Evolutionary conservation across 805 yeast genomes (phyloP), one percentile per base, ranked within the genome.

Genomic region (Ogataea wickerhamii): DNA sequence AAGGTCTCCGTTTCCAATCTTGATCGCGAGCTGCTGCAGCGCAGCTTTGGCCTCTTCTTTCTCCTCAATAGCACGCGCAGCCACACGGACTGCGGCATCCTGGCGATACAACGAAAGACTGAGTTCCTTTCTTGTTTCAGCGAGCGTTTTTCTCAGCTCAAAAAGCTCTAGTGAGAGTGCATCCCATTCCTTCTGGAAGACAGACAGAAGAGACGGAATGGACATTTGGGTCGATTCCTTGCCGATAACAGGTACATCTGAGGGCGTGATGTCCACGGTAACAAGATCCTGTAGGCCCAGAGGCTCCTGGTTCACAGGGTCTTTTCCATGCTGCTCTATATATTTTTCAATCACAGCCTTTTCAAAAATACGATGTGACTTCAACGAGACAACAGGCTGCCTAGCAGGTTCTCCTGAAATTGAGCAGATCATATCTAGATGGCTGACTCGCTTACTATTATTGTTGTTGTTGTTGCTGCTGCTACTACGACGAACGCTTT

Each of bases 141-240:
- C 74, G 26, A 88, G 67, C 49, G 83, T 87, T 55, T 85, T 83
- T 43, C 93, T 71, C 45, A 89, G 64, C 27, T 79, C 74, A 53
- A 87, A 87, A 16, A 83, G 70, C 53, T 91, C 97, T 36, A 89
- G 64, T 20, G 91, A 85, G 30, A 86, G 57, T 0, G 96, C 76
- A 55, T 89, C 97, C 88, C 94, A 89, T 60, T 88, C 96, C 43
- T 81, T 78, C 56, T 89, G 96, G 45, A 89, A 76, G 2, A 83
- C 67, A 2, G 86, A 69, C 35, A 89, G 66, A 50, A 89, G 61
- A 4, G 85, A 69, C 0, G 98, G 98, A 21, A 89, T 85, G 0
- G 94, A 83, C 17, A 80, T 74, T 11, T 47, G 48, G 4, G 57
- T 60, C 4, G 72, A 65, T 4, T 71, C 68, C 0, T 58, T 36